Conservation (phyloP, 192 early-diverging fungal species). For the Gryganskiella cystojenkinii region DNA sequence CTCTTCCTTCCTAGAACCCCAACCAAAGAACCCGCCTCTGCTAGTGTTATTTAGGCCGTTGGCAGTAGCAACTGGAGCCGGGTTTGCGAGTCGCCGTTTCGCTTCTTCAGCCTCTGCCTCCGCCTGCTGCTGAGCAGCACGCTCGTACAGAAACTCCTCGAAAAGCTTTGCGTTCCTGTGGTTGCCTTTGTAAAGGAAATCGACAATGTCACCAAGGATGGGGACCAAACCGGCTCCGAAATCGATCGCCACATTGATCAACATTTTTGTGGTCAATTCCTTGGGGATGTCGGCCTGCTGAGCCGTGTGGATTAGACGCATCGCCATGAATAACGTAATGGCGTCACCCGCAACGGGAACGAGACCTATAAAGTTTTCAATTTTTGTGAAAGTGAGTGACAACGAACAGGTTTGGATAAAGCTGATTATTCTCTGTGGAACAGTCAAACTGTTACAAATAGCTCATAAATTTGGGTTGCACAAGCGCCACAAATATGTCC, state of each 20-base stretch:
- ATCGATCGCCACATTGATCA: slow-evolving; percentile 61
- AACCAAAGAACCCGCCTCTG: no score
- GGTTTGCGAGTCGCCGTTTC: no score
- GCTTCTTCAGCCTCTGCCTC: slow-evolving; percentile 12
- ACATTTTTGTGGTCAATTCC: slow-evolving; percentile 50
- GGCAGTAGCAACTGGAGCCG: no score
- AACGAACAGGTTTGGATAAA: neutral
- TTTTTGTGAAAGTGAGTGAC: neutral
- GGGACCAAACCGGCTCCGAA: slow-evolving; percentile 65
- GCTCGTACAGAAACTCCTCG: slow-evolving; percentile 56
- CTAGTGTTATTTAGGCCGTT: no score
- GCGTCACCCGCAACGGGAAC: slow-evolving; percentile 63
- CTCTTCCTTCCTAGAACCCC: no score
- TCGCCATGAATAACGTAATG: slow-evolving; percentile 49
- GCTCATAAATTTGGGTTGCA: no score
- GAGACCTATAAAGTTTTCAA: slow-evolving; percentile 47
- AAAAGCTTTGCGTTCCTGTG: slow-evolving; percentile 61
- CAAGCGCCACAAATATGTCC: no score
- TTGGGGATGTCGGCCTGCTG: slow-evolving; percentile 58
- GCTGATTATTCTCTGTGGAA: neutral
- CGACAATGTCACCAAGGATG: slow-evolving; percentile 59
- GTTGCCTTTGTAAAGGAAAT: slow-evolving; percentile 64
- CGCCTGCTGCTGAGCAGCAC: slow-evolving; percentile 18
- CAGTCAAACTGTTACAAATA: neutral
- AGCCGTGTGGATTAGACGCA: slow-evolving; percentile 54